Conservation (phyloP, 2,329 filamentous ascomycete genomes). For the Lasiodiplodia hormozganensis region DNA sequence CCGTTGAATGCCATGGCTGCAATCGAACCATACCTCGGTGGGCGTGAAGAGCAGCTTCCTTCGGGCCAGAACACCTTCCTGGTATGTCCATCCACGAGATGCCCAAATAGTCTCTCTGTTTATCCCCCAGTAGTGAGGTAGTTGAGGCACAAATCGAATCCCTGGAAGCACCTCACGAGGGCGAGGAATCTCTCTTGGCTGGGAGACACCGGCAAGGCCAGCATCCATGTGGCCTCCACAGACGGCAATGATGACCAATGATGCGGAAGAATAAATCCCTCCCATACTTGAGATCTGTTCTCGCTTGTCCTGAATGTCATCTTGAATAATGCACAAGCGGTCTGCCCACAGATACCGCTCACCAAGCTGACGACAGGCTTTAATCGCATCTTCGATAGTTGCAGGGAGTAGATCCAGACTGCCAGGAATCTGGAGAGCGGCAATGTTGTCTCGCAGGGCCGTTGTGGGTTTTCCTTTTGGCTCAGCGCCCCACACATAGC, state of each 20-base stretch:
- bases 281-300: slow-evolving; percentile 11
- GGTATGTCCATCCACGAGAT: slow-evolving; percentile 26
- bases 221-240: slow-evolving; percentile 5
- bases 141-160: background rate
- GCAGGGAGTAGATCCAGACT: background rate
- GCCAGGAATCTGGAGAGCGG: background rate
- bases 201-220: slow-evolving; percentile 9
- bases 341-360: slow-evolving; percentile 24
- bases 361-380: slow-evolving; percentile 1
- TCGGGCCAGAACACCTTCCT: slow-evolving; percentile 9
- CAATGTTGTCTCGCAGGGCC: background rate
- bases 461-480: background rate
- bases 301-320: slow-evolving; percentile 11
- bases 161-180: background rate
- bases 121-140: background rate
- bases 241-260: slow-evolving; percentile 11
- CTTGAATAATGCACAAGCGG: slow-evolving; percentile 27
- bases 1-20: background rate
- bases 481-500: slow-evolving; percentile 24
- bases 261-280: background rate
- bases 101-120: background rate
- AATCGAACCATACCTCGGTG: slow-evolving; percentile 20
- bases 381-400: slow-evolving; percentile 22
- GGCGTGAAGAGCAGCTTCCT: slow-evolving; percentile 6
- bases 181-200: background rate